Evolutionary conservation across 768 basidiomycete species (phyloP).

Genomic region (Boletus reticuloceps): DNA sequence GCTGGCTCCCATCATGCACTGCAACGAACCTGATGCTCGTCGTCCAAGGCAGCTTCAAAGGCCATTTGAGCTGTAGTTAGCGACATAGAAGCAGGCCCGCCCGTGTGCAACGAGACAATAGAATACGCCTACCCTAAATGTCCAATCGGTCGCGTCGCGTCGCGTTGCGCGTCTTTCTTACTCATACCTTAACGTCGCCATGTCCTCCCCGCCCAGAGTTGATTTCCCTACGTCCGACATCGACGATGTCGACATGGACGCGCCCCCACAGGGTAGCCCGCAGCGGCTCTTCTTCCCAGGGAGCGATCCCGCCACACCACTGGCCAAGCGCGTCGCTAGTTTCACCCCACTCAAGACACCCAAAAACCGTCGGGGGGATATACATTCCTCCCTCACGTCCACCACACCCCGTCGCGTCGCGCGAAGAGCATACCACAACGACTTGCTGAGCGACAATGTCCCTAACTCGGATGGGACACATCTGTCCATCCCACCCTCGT

Average conservation of each 20-base stretch:
- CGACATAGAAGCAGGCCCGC: background rate
- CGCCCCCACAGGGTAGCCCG: constrained; percentile 18
- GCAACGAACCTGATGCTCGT: constrained; percentile 25
- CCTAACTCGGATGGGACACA: constrained; percentile 58
- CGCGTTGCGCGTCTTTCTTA: constrained; percentile 35
- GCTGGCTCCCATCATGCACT: background rate
- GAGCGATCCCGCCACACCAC: constrained; percentile 41
- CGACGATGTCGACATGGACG: constrained; percentile 56
- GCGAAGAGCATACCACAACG: constrained; percentile 20
- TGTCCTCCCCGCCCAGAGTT: constrained; percentile 65
- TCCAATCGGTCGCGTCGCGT: constrained; percentile 51
- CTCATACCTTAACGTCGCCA: constrained; percentile 15
- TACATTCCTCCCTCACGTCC: constrained; percentile 34
- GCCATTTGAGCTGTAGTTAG: constrained; percentile 13
- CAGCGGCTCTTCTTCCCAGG: constrained; percentile 30
- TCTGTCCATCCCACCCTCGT: constrained; percentile 57
- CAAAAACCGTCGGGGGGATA: constrained; percentile 35
- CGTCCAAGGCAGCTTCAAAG: constrained; percentile 16
- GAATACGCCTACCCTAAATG: constrained; percentile 45
- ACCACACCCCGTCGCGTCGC: constrained; percentile 22
- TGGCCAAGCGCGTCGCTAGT: constrained; percentile 38
- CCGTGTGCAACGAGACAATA: background rate
- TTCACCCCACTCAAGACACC: constrained; percentile 42
- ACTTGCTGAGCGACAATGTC: constrained; percentile 28
- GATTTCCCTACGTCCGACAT: constrained; percentile 62